These are phyloP conservation scores for Aquilaria sinensis DNA, from an alignment of 345 rosid species.

Conservation along the genomic window DNA sequence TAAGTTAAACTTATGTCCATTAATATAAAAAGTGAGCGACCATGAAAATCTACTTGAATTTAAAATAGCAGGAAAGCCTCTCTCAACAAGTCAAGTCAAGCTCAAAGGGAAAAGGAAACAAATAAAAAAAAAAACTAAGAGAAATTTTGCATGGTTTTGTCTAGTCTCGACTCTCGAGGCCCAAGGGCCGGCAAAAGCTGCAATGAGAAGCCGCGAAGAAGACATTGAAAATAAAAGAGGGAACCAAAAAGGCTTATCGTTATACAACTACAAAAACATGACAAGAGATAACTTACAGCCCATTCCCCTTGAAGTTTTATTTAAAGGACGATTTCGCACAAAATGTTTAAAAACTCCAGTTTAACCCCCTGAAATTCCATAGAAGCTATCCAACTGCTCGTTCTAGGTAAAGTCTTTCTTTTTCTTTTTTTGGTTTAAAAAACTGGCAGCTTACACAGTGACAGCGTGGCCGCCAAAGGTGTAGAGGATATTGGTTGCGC, in stretches of 20 bases:
- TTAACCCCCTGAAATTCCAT: too few species aligned
- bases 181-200: slow-evolving; percentile 83
- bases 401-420: too few species aligned
- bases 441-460: slow-evolving; percentile 68
- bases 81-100: too few species aligned
- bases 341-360: too few species aligned
- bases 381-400: too few species aligned
- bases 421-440: not conserved
- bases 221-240: slow-evolving; percentile 10
- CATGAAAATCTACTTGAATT: too few species aligned
- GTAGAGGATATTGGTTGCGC: slow-evolving; percentile 96
- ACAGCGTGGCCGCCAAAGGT: slow-evolving; percentile 99
- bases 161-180: slow-evolving; percentile 28
- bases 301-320: too few species aligned
- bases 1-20: too few species aligned
- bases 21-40: too few species aligned
- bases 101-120: not conserved
- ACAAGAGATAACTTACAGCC: too few species aligned
- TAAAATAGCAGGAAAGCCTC: too few species aligned
- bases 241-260: not conserved
- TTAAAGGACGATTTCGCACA: too few species aligned
- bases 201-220: slow-evolving; percentile 72
- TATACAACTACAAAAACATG: not conserved
- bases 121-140: slow-evolving; percentile 9
- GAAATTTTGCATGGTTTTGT: slow-evolving; percentile 32